These are phyloP conservation scores for Xerocomus potaroensis DNA, from an alignment of 768 basidiomycete species.

Conservation along the genomic window DNA sequence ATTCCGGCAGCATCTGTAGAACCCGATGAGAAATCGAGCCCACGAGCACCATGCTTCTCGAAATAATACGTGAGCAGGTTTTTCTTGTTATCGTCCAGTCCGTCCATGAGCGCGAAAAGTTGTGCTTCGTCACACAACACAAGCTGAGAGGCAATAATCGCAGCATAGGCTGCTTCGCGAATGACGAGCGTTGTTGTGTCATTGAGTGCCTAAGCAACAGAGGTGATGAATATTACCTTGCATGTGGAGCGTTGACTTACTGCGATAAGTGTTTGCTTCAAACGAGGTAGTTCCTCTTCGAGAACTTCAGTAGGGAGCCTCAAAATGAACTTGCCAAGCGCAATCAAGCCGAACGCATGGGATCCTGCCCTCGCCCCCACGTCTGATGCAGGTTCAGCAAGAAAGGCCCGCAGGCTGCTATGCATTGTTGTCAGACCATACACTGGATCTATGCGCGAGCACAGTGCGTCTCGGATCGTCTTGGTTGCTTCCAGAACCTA, in stretches of 20 bases:
- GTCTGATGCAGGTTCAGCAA: conserved; percentile 47
- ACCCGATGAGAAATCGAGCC: conserved; percentile 33
- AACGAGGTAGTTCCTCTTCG: conserved; percentile 80
- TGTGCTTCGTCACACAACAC: conserved; percentile 81
- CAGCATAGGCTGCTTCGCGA: conserved; percentile 77
- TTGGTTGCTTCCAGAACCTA: conserved; percentile 83
- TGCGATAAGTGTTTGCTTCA: conserved; percentile 64
- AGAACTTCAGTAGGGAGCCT: conserved; percentile 79
- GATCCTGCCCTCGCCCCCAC: conserved; percentile 57
- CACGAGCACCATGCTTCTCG: conserved; percentile 79
- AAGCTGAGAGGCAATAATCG: conserved; percentile 80
- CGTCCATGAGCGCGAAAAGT: conserved; percentile 74
- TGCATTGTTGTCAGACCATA: conserved; percentile 84
- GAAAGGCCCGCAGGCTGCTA: conserved; percentile 63
- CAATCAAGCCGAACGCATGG: conserved; percentile 80
- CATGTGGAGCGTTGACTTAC: conserved; percentile 37
- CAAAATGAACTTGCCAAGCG: conserved; percentile 77
- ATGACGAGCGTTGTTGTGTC: conserved; percentile 70
- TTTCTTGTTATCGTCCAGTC: conserved; percentile 86
- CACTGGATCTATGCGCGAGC: conserved; percentile 71
- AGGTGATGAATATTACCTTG: conserved; percentile 1
- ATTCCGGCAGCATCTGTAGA: conserved; percentile 42
- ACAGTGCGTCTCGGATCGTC: conserved; percentile 71
- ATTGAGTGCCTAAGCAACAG: conserved; percentile 55
- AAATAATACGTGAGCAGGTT: conserved; percentile 86